phyloP scores from a whole-genome alignment of 257 asterid genomes.

The Penstemon davidsonii region DNA sequence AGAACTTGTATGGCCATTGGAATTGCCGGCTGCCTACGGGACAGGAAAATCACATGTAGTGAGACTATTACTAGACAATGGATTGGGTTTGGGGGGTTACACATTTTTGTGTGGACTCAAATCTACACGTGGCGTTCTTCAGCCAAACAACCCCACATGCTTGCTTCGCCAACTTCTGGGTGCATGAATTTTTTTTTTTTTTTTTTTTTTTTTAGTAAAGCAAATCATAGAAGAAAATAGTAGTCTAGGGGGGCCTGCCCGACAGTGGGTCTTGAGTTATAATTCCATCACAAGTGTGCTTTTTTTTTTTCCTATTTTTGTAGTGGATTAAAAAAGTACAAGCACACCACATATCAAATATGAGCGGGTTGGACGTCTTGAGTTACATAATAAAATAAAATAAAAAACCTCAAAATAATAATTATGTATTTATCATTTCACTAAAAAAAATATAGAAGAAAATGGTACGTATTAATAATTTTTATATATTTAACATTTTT shows the following conservation, averaged over 20 bases:
- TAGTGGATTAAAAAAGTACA: no score
- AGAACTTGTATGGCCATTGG: slow-evolving; percentile 31
- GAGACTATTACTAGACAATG: slow-evolving; percentile 11
- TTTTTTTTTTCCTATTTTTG: not conserved
- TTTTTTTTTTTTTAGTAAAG: no score
- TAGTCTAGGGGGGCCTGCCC: no score
- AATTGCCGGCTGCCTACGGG: slow-evolving; percentile 44
- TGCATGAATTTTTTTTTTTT: not conserved
- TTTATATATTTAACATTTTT: not conserved
- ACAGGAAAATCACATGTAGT: slow-evolving; percentile 42
- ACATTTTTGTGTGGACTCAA: slow-evolving; percentile 29
- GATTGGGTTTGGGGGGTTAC: no score
- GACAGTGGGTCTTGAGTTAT: no score
- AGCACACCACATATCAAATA: no score
- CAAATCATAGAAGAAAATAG: not conserved
- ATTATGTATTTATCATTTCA: no score
- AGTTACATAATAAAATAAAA: not conserved
- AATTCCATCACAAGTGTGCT: no score
- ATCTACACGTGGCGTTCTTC: slow-evolving; percentile 8
- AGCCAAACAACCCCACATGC: slow-evolving; percentile 44
- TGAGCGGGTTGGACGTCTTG: not conserved
- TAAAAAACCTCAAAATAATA: not conserved
- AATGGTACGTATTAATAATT: no score
- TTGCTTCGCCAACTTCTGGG: slow-evolving; percentile 18
- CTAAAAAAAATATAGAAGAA: no score